Conservation (phyloP, 2,329 filamentous ascomycete genomes). For the Alternaria novae-zelandiae region DNA sequence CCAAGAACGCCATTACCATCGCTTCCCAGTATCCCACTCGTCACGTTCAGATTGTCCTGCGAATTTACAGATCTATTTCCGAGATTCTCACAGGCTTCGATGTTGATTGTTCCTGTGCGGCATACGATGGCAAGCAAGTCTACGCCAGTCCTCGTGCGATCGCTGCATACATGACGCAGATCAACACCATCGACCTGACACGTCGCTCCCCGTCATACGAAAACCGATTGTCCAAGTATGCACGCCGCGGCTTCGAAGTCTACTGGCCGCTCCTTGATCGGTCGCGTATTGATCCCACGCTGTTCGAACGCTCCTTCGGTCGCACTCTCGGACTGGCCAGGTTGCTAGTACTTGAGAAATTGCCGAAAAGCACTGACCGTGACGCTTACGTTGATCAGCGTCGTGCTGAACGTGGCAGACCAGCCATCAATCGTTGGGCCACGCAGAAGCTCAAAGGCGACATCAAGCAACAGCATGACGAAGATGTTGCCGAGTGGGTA, state of each 20-base stretch:
- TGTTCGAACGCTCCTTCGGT: constrained; percentile 81
- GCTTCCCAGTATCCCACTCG: constrained; percentile 82
- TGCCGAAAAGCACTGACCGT: constrained; percentile 72
- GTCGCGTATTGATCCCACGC: constrained; percentile 80
- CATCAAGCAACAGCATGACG: constrained; percentile 77
- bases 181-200: constrained; percentile 79
- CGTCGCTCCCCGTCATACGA: constrained; percentile 86
- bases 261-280: constrained; percentile 79
- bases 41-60: constrained; percentile 84
- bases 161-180: constrained; percentile 79
- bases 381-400: constrained; percentile 75
- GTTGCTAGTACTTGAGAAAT: constrained; percentile 77
- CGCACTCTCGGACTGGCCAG: constrained; percentile 79
- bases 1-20: constrained; percentile 87
- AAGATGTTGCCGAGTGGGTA: constrained; percentile 85
- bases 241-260: constrained; percentile 82
- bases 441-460: constrained; percentile 64
- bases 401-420: constrained; percentile 74
- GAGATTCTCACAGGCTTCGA: constrained; percentile 90
- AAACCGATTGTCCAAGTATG: constrained; percentile 82
- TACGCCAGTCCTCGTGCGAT: constrained; percentile 79
- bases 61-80: constrained; percentile 81
- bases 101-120: constrained; percentile 82
- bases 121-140: constrained; percentile 81
- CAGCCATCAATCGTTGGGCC: constrained; percentile 55